Evolutionary conservation across 192 early-diverging fungal species (phyloP).

Genomic region (Umbelopsis vinacea): DNA sequence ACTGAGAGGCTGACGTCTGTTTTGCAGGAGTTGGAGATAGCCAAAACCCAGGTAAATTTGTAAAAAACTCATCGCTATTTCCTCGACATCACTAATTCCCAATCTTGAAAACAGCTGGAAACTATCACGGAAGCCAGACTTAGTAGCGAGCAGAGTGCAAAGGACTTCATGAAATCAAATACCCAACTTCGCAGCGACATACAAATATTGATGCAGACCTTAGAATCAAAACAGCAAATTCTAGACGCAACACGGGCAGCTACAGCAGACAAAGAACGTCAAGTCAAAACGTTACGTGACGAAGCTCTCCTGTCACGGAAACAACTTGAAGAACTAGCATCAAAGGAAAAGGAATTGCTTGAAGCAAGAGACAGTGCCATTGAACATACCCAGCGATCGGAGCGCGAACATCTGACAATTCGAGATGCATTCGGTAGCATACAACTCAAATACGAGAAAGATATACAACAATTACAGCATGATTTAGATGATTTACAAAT

Average conservation of each 20-base stretch:
- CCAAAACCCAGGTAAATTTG: conserved; percentile 18
- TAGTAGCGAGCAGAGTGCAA: conserved; percentile 18
- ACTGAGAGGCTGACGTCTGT: background rate
- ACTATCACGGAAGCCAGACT: conserved; percentile 8
- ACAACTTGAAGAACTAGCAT: conserved; percentile 30
- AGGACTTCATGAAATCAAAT: conserved; percentile 30
- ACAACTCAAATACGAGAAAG: conserved; percentile 27
- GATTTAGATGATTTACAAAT: conserved; percentile 4
- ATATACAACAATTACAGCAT: conserved; percentile 25
- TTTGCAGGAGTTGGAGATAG: background rate
- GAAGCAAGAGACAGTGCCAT: conserved; percentile 31
- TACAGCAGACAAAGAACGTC: conserved; percentile 26
- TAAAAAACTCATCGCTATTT: background rate
- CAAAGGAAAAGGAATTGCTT: conserved; percentile 24
- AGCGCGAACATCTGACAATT: conserved; percentile 8
- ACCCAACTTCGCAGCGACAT: conserved; percentile 26
- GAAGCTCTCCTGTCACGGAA: conserved; percentile 36
- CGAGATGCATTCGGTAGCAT: conserved; percentile 9
- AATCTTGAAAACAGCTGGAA: conserved; percentile 16
- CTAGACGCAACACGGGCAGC: conserved; percentile 32
- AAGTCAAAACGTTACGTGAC: conserved; percentile 37
- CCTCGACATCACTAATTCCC: background rate
- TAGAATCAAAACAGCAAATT: conserved; percentile 36
- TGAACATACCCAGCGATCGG: conserved; percentile 28
- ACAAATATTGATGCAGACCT: conserved; percentile 36